Base-by-base conservation (phyloP, 768 basidiomycete genomes). In the Tylopilus plumbeoviolaceoides region DNA sequence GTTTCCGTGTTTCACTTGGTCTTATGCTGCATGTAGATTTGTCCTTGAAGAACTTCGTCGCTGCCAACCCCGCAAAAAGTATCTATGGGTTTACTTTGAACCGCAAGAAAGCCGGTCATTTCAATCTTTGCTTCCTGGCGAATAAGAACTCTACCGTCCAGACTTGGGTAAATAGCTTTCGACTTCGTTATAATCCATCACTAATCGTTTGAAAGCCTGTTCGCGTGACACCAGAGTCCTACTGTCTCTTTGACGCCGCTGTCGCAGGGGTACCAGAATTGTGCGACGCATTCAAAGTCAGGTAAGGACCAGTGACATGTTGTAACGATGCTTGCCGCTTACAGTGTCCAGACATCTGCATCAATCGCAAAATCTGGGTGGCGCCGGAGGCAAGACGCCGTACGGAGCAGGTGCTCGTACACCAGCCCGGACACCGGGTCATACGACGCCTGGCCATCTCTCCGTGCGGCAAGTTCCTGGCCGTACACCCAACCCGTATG, bases 21-120 rank as follows among this genome's bases (percentile, higher is more conserved):
- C 30, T 50, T 48, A 56, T 14, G 18, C 36, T 52, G 51, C 23
- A 23, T 36, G 3, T 53, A 97, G 95, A 95, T 67, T 69, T 89
- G 20, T 94, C 84, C 70, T 72, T 98, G 60, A 90, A 88, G 65
- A 94, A 93, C 59, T 91, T 87, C 61, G 83, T 95, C 27, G 87
- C 89, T 43, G 94, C 95, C 36, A 95, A 98, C 66, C 95, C 94
- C 5, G 87, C 87, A 7, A 89, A 90, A 74, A 93, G 91, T 65
- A 91, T 93, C 72, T 99, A 99, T 64, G 95, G 91, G 11, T 99
- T 98, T 69, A 89, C 88, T 14, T 73, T 95, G 51, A 95, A 98
- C 65, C 81, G 89, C 53, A 87, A 87, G 61, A 80, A 81, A 48
- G 92, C 97, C 1, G 97, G 97, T 1, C 93, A 95, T 70, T 93